These are phyloP conservation scores for Sindora glabra DNA, from an alignment of 306 rosid species.

Conservation along the genomic window DNA sequence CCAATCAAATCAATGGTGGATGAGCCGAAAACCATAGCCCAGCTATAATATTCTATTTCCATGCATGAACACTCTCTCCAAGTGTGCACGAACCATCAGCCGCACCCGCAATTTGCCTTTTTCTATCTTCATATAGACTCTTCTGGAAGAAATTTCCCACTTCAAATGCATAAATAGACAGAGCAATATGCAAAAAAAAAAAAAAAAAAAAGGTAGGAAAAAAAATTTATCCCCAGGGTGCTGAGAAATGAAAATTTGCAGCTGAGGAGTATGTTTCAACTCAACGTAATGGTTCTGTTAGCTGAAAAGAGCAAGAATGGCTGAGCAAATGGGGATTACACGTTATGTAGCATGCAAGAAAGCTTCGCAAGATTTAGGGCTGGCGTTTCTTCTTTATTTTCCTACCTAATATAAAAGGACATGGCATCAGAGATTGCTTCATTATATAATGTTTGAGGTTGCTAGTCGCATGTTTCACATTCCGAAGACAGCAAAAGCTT, in stretches of 20 bases:
- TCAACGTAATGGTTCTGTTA: slow-evolving; percentile 11
- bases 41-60: slow-evolving; percentile 17
- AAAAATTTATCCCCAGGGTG: background rate
- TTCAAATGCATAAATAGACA: background rate
- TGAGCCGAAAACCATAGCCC: slow-evolving; percentile 28
- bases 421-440: slow-evolving; percentile 24
- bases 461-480: slow-evolving; percentile 2
- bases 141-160: slow-evolving; percentile 25
- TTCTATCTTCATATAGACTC: background rate
- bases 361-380: slow-evolving; percentile 21
- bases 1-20: slow-evolving; percentile 14
- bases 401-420: slow-evolving; percentile 49
- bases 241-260: slow-evolving; percentile 2
- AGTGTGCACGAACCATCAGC: slow-evolving; percentile 6
- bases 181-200: background rate
- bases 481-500: background rate
- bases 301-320: slow-evolving; percentile 21
- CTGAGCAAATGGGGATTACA: slow-evolving; percentile 9
- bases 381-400: slow-evolving; percentile 30
- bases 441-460: slow-evolving; percentile 19
- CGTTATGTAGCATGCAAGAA: slow-evolving; percentile 59
- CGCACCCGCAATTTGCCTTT: background rate
- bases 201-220: background rate
- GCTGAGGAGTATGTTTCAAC: slow-evolving; percentile 40
- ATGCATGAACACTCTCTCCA: slow-evolving; percentile 8